Conservation (phyloP, 169 alveolate genomes). For the Cryptosporidium ryanae region DNA sequence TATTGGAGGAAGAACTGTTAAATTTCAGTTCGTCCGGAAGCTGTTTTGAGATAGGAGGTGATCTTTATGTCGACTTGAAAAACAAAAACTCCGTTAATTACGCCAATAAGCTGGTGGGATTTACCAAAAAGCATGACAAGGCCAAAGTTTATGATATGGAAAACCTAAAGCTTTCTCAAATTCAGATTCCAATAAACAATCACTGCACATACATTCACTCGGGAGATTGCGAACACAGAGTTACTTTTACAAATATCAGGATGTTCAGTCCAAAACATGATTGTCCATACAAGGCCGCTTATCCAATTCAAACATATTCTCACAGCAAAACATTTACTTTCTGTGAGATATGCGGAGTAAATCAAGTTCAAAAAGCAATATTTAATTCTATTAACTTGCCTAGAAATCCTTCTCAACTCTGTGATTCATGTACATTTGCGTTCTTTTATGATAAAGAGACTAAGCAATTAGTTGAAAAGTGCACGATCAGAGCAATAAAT, state of each 20-base stretch:
- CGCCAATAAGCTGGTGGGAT: conserved; percentile 60
- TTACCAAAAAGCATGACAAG: conserved; percentile 59
- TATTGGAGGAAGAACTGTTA: conserved; percentile 77
- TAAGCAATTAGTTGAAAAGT: conserved; percentile 51
- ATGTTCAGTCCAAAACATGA: conserved; percentile 77
- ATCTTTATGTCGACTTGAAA: conserved; percentile 83
- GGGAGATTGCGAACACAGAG: conserved; percentile 89
- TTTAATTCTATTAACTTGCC: conserved; percentile 83
- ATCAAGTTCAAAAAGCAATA: conserved; percentile 79
- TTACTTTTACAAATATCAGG: conserved; percentile 82
- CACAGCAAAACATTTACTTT: conserved; percentile 79
- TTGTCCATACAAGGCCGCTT: conserved; percentile 79
- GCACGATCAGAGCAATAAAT: conserved; percentile 38
- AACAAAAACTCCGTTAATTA: conserved; percentile 19
- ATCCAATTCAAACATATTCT: conserved; percentile 83
- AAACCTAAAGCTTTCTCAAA: conserved; percentile 78
- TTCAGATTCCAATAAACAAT: conserved; percentile 81
- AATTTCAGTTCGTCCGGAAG: conserved; percentile 79
- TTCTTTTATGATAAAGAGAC: conserved; percentile 75
- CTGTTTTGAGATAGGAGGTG: conserved; percentile 85
- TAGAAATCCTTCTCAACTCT: conserved; percentile 83
- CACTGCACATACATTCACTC: conserved; percentile 84
- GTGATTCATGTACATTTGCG: conserved; percentile 82
- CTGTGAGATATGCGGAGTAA: conserved; percentile 83
- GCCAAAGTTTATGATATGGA: conserved; percentile 78